Conservation (phyloP, 352 stramenopile genomes). For the Pythium sp. region DNA sequence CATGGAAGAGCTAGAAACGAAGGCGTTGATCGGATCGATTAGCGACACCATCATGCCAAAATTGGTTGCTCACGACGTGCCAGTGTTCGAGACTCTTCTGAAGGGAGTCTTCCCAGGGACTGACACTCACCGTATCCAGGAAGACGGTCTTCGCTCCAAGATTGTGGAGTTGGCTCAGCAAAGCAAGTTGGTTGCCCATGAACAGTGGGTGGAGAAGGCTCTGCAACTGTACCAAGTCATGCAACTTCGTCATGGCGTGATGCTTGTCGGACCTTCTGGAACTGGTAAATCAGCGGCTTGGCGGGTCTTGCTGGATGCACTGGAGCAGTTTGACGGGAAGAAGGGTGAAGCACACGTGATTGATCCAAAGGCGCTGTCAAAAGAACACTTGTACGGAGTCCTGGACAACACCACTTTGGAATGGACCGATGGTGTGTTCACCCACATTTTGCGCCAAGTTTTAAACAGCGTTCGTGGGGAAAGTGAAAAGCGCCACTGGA, state of each 20-base stretch:
- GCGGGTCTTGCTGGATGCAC: conserved; percentile 89
- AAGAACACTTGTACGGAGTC: conserved; percentile 98
- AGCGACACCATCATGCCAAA: conserved; percentile 99
- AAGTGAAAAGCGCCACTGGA: conserved; percentile 96
- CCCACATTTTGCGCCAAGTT: conserved; percentile 93
- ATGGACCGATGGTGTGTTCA: conserved; percentile 99
- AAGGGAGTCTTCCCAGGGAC: conserved; percentile 96
- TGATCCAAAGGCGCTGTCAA: conserved; percentile 98
- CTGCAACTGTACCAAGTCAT: conserved; percentile 98
- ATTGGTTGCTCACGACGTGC: conserved; percentile 96
- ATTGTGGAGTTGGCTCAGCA: conserved; percentile 92
- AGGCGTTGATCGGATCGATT: conserved; percentile 96
- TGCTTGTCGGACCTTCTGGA: conserved; percentile 97
- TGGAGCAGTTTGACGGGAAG: conserved; percentile 94
- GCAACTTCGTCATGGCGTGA: conserved; percentile 97
- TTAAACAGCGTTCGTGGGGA: conserved; percentile 97
- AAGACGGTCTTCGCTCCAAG: conserved; percentile 84
- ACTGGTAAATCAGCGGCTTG: conserved; percentile 97
- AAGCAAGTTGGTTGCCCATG: conserved; percentile 83
- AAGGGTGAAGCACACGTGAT: conserved; percentile 98
- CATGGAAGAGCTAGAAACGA: conserved; percentile 88
- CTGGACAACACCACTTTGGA: conserved; percentile 99
- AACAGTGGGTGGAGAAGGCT: conserved; percentile 98
- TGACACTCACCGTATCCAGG: conserved; percentile 78
- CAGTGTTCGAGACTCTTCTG: conserved; percentile 96